Conservation (phyloP, 2,329 filamentous ascomycete species). For the Fusarium stilboides region DNA sequence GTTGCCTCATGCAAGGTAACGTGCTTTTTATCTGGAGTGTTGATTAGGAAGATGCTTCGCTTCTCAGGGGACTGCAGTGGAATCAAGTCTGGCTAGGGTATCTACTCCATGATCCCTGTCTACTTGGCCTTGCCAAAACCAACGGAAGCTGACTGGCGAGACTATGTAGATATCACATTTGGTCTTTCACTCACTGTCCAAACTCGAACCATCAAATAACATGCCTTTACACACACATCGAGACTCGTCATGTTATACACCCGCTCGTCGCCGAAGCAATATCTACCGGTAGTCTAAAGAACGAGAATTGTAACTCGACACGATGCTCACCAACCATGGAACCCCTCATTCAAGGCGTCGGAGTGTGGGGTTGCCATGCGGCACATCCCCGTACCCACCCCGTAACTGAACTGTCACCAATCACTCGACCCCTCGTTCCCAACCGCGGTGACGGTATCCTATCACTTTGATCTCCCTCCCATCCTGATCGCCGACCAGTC, state of each 20-base stretch:
- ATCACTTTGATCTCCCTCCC: conserved; percentile 46
- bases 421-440: conserved; percentile 40
- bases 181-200: neutral
- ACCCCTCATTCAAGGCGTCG: conserved; percentile 39
- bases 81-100: neutral
- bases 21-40: conserved; percentile 14
- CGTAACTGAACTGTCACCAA: conserved; percentile 41
- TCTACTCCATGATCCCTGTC: conserved; percentile 35
- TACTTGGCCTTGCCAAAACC: conserved; percentile 33
- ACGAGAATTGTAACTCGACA: conserved; percentile 1
- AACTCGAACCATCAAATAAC: neutral
- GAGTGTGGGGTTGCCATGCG: conserved; percentile 50
- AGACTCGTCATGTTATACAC: neutral
- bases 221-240: neutral
- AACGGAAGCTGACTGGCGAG: conserved; percentile 25
- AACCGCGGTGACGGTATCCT: conserved; percentile 51
- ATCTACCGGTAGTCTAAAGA: neutral
- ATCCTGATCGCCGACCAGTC: conserved; percentile 45
- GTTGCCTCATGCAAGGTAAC: conserved; percentile 21
- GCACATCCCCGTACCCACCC: conserved; percentile 43
- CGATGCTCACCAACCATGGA: conserved; percentile 18
- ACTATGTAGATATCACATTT: conserved; percentile 2
- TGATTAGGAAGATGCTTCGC: conserved; percentile 1
- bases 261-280: neutral
- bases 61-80: conserved; percentile 13